These are phyloP conservation scores for Phialophora expanda DNA, from an alignment of 2,329 filamentous ascomycete species.

Conservation along the genomic window DNA sequence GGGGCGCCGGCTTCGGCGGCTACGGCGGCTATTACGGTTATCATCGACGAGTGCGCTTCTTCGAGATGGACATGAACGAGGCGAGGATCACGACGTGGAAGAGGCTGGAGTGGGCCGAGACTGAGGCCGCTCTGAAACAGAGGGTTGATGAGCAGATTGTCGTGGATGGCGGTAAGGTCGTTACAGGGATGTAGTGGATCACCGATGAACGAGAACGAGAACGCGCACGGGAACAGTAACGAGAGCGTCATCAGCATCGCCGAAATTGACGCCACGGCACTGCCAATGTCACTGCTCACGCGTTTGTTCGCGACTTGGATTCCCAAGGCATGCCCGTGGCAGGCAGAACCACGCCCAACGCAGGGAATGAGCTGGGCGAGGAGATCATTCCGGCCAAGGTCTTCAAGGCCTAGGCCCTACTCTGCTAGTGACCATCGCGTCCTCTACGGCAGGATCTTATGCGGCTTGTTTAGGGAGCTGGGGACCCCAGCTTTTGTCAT, in stretches of 20 bases:
- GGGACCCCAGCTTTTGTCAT: not conserved
- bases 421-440: not conserved
- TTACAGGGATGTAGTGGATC: slow-evolving; percentile 40
- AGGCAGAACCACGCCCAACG: not conserved
- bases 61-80: slow-evolving; percentile 90
- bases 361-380: not conserved
- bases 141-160: slow-evolving; percentile 65
- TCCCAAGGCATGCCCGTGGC: not conserved
- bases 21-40: slow-evolving; percentile 91
- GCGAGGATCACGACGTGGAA: slow-evolving; percentile 92
- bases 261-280: not conserved
- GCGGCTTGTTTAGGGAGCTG: not conserved
- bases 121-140: slow-evolving; percentile 44
- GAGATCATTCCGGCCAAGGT: not conserved
- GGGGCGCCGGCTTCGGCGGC: slow-evolving; percentile 88
- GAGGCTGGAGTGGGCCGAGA: slow-evolving; percentile 72
- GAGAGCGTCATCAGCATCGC: not conserved
- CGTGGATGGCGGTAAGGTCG: slow-evolving; percentile 63
- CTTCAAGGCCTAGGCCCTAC: too few species aligned
- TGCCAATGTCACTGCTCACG: not conserved
- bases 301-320: not conserved
- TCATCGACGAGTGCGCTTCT: slow-evolving; percentile 81
- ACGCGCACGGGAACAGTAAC: not conserved
- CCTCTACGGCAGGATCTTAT: not conserved
- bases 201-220: not conserved